Evolutionary conservation across 768 basidiomycete genomes (phyloP), one percentile per base, ranked within the genome.

Genomic region (Fomitopsis serialis): DNA sequence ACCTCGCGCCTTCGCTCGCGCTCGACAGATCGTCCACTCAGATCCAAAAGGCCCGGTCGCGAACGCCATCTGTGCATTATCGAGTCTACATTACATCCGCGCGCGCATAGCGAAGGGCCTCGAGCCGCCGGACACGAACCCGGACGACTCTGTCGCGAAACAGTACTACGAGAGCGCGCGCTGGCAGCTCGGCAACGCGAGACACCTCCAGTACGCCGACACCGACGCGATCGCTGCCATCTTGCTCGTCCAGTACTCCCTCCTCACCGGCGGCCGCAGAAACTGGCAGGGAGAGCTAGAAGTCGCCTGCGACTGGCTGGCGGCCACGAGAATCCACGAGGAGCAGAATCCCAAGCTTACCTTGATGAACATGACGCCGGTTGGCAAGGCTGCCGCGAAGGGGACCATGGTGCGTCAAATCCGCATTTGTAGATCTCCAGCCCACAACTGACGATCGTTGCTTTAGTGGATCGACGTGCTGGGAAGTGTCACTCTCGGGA

Each of bases 381-480:
- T 75, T 3, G 77, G 74, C 8, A 80, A 83, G 60, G 72, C 84
- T 60, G 78, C 82, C 21, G 77, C 88, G 48, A 89, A 89, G 67
- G 76, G 78, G 36, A 84, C 81, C 6, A 77, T 91, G 75, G 90
- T 92, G 62, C 10, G 49, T 40, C 7, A 43, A 32, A 32, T 5
- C 29, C 11, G 29, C 29, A 11, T 11, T 23, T 48, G 25, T 49
- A 32, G 21, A n/a, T 12, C 50, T 36, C 22, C 21, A 23, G 46
- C 42, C 35, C 24, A 50, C 21, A 11, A 32, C 32, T 52, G 52
- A 52, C 61, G 36, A 12, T 48, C 53, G 32, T 24, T 44, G 40
- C 52, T 44, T 55, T 63, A 92, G 89, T 91, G 87, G 84, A 71
- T 88, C 50, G 90, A 92, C 65, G 78, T 88, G 57, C 80, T 90